Percentiles rank a stretch among this genome's conserved stretches.
These are phyloP conservation scores for Citrullus colocynthis DNA, from an alignment of 306 rosid species.

Conservation along the genomic window DNA sequence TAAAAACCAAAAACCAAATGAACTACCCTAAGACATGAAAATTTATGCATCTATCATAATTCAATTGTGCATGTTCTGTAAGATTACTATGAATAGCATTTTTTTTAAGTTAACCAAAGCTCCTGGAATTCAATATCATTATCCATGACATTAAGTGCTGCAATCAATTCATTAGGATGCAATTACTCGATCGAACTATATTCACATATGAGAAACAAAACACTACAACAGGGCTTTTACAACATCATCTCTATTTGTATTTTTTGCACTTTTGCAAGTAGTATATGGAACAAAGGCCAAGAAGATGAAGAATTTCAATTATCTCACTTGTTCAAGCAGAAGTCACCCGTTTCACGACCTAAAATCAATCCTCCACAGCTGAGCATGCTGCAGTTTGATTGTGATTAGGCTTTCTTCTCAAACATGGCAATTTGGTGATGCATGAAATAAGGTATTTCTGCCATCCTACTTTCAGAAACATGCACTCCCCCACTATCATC, in stretches of 20 bases:
- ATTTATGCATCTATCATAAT: background rate
- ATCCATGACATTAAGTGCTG: background rate
- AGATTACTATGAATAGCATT: background rate
- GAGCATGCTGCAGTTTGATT: background rate
- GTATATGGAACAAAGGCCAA: background rate
- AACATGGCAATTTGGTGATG: background rate
- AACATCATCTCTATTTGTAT: slow-evolving; percentile 2
- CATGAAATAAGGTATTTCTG: background rate
- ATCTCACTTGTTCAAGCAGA: background rate
- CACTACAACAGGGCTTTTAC: background rate
- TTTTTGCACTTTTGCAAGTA: background rate
- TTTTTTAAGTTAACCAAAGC: background rate
- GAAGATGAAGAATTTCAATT: background rate
- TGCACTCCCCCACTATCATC: background rate
- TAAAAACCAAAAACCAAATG: too few species aligned
- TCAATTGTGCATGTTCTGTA: background rate
- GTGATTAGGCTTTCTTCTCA: background rate
- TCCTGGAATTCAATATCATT: background rate
- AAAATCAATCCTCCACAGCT: background rate
- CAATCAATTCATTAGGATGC: slow-evolving; percentile 3
- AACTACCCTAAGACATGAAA: background rate
- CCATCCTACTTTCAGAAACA: too few species aligned
- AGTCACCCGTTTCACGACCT: background rate
- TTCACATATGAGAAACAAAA: background rate
- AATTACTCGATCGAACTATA: slow-evolving; percentile 3